A percentile compares a stretch with the other conserved stretches of the same genome.
phyloP scores from a whole-genome alignment of 169 alveolate genomes.

The Plasmodium yoelii region DNA sequence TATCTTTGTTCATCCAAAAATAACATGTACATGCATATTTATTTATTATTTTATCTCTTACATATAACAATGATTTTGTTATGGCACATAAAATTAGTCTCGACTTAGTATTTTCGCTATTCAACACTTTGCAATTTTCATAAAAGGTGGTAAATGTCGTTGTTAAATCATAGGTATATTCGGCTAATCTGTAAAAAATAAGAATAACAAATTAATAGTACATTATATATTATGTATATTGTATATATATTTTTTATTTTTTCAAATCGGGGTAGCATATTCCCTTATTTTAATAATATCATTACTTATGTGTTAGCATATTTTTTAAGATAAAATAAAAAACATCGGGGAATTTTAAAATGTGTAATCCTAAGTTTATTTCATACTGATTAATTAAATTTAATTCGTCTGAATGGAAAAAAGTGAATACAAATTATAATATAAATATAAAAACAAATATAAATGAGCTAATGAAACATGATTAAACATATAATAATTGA shows the following conservation, averaged over 20 bases:
- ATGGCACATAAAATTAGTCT: constrained; percentile 93
- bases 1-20: neutral
- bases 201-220: neutral
- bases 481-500: neutral
- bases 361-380: constrained; percentile 80
- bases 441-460: neutral
- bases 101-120: constrained; percentile 90
- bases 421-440: neutral
- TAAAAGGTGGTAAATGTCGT: constrained; percentile 95
- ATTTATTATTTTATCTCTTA: constrained; percentile 80
- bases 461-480: neutral
- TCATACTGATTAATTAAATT: constrained; percentile 78
- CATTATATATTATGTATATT: neutral
- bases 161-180: constrained; percentile 94
- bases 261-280: neutral
- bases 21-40: constrained; percentile 69
- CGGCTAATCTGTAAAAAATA: constrained; percentile 92
- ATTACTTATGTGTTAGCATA: constrained; percentile 79
- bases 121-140: constrained; percentile 94
- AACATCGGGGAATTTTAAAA: constrained; percentile 83
- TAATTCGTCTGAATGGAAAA: constrained; percentile 41
- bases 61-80: constrained; percentile 90
- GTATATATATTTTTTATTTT: no score
- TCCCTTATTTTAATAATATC: neutral
- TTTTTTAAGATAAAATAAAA: constrained; percentile 78